Evolutionary conservation across 306 rosid genomes (phyloP).

Genomic region (Quercus mongolica): DNA sequence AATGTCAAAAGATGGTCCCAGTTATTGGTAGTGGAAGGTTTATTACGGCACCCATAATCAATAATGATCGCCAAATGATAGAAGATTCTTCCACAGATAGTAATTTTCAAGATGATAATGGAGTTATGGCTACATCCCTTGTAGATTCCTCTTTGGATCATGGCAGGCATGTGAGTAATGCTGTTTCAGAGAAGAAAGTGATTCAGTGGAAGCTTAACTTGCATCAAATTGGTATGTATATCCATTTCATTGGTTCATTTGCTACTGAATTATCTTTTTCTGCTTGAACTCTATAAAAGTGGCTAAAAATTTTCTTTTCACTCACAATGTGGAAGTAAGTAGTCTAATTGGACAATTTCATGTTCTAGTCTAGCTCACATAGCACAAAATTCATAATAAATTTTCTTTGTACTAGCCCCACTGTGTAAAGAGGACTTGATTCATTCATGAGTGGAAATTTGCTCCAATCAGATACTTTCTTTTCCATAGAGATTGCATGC

Average conservation of each 20-base stretch:
- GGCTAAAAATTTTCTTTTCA: conserved; percentile 14
- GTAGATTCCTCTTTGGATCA: background rate
- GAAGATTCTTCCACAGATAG: conserved; percentile 38
- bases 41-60: conserved; percentile 52
- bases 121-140: background rate
- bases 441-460: background rate
- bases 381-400: background rate
- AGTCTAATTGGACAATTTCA: background rate
- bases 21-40: conserved; percentile 71
- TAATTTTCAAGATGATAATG: background rate
- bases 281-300: conserved; percentile 2
- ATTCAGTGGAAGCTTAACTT: conserved; percentile 70
- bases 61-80: conserved; percentile 48
- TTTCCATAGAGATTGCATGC: too few species aligned
- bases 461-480: too few species aligned
- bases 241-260: conserved; percentile 5
- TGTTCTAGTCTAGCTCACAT: background rate
- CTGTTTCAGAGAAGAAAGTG: conserved; percentile 55
- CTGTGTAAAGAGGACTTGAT: conserved; percentile 6
- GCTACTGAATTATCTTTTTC: conserved; percentile 1
- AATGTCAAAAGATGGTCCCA: conserved; percentile 81
- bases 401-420: background rate
- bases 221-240: conserved; percentile 80
- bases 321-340: conserved; percentile 1
- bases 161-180: conserved; percentile 18